These are phyloP conservation scores for Aechmea fasciata DNA, from an alignment of 176 grass and related monocot genomes.

Conservation along the genomic window DNA sequence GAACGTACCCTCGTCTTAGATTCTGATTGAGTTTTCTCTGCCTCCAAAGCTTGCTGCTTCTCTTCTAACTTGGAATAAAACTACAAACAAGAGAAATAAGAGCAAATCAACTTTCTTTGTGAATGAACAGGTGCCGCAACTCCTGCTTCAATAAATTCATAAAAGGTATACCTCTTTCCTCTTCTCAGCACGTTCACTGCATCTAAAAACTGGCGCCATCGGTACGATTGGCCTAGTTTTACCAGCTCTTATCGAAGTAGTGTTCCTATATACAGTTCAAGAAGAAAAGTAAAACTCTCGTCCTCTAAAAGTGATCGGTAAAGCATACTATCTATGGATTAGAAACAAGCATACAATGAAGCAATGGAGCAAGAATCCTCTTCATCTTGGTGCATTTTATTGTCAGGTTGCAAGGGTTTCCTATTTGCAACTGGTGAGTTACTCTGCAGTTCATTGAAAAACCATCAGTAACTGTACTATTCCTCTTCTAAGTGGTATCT, in stretches of 20 bases:
- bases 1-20: slow-evolving; percentile 27
- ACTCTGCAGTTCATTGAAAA: slow-evolving; percentile 6
- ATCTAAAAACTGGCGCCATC: slow-evolving; percentile 32
- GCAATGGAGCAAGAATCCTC: slow-evolving; percentile 32
- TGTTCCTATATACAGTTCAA: slow-evolving; percentile 23
- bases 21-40: slow-evolving; percentile 39
- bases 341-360: slow-evolving; percentile 32
- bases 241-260: slow-evolving; percentile 18
- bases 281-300: background rate
- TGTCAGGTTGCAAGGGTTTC: slow-evolving; percentile 36
- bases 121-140: background rate
- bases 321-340: background rate
- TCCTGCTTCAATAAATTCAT: background rate
- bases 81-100: slow-evolving; percentile 15
- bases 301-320: slow-evolving; percentile 9
- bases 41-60: slow-evolving; percentile 45
- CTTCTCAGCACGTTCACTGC: slow-evolving; percentile 45
- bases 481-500: background rate
- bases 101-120: background rate
- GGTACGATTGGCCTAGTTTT: slow-evolving; percentile 24
- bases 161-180: slow-evolving; percentile 31
- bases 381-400: slow-evolving; percentile 26
- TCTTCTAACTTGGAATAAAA: slow-evolving; percentile 42
- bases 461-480: slow-evolving; percentile 10
- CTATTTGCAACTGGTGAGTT: slow-evolving; percentile 16